Base-by-base conservation (phyloP, 257 asterid genomes). In the Coffea canephora region DNA sequence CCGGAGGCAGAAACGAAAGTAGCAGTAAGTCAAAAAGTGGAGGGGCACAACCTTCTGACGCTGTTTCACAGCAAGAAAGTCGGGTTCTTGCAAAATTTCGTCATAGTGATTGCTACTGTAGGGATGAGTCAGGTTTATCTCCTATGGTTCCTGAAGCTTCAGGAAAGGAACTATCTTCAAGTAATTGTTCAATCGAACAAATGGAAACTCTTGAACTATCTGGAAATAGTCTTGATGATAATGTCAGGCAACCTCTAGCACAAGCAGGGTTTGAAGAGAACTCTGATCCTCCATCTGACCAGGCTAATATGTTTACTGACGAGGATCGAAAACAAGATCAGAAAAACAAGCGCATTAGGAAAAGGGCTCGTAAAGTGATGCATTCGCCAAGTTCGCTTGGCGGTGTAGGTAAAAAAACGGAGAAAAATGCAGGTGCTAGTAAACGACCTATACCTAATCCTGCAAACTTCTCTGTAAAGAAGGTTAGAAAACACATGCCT, bases 401-500 rank as follows among this genome's bases (percentile, higher is more conserved):
- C 76, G 77, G 77, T 65, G 66, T 50, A 48, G 73, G 79, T 71
- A 79, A 74, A 71, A 81, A 71, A 76, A 79, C 67, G 80, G 36
- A 75, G 84, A 84, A 79, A 57, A 55, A 31, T 79, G 81, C 77
- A 73, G 79, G 39, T 76, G 80, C 73, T 61, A 61, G 80, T 31
- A 73, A 70, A 69, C 55, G 45, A 74, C 59, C 80, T 72, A 62
- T 74, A 57, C 73, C 86, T 1, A 62, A 77, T 83, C 77, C 76
- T 79, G 81, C 73, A 70, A 71, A 78, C 68, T 78, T 75, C 59
- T 48, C 82, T 2, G 25, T 39, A n/a, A 69, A 11, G 79, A 83
- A 70, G 73, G 74, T 88, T 76, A 78, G 50, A 69, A 87, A 80
- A 87, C 84, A 77, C 43, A 39, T 31, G 34, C 54, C 70, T 71